A percentile compares a stretch with the other conserved stretches of the same genome.
Conservation (phyloP, 306 rosid genomes). For the Rosa persica region DNA sequence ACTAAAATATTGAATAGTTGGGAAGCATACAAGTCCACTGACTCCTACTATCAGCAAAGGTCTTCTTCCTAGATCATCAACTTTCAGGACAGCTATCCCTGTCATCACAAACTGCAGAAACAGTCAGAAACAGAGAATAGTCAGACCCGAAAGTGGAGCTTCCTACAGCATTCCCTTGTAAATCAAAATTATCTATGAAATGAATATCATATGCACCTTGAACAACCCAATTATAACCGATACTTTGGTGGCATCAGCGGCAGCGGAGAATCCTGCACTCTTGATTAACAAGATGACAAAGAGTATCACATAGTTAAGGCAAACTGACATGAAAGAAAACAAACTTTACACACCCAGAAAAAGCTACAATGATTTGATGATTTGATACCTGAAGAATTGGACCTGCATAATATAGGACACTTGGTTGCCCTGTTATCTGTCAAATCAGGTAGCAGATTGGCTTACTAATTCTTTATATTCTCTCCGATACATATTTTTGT, state of each 20-base stretch:
- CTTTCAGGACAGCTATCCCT: constrained; percentile 82
- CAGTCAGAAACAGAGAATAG: constrained; percentile 26
- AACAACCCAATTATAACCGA: constrained; percentile 88
- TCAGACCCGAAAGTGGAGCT: constrained; percentile 17
- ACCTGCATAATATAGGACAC: constrained; percentile 95
- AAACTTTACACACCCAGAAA: background rate
- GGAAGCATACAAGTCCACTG: constrained; percentile 79
- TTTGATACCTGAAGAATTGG: constrained; percentile 81
- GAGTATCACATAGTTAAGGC: constrained; percentile 21
- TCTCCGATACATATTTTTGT: constrained; percentile 23
- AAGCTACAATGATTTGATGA: background rate
- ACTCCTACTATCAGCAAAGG: constrained; percentile 88
- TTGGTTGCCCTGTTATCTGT: constrained; percentile 99
- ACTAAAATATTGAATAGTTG: background rate
- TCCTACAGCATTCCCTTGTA: constrained; percentile 1
- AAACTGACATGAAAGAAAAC: constrained; percentile 21
- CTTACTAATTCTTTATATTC: constrained; percentile 32
- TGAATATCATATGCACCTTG: constrained; percentile 56
- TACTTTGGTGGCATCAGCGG: constrained; percentile 91
- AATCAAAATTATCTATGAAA: constrained; percentile 17
- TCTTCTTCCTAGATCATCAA: constrained; percentile 92
- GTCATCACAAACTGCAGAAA: constrained; percentile 80
- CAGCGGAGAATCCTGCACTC: constrained; percentile 98
- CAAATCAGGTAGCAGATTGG: constrained; percentile 42
- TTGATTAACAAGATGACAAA: constrained; percentile 31